A percentile compares a stretch with the other conserved stretches of the same genome.
Evolutionary conservation across 331 rosid genomes (phyloP).

Genomic region (Rosa hybrid): DNA sequence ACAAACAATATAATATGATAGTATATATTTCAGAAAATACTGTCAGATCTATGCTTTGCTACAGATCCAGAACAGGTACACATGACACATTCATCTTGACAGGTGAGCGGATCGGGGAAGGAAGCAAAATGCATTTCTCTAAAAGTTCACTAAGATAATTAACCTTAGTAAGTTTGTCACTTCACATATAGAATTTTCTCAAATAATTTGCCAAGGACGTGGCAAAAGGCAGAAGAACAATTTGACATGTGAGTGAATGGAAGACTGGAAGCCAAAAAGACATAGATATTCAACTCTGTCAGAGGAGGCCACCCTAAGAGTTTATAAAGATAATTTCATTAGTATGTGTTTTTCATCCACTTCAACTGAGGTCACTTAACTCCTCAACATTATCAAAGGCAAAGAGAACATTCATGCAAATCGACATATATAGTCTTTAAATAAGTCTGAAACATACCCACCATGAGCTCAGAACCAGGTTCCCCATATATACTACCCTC

Average conservation of each 20-base stretch:
- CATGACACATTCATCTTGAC: no score
- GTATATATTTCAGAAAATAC: not conserved
- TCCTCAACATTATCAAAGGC: not conserved
- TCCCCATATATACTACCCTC: conserved; percentile 98
- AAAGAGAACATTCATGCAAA: not conserved
- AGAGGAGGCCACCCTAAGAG: not conserved
- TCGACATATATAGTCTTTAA: not conserved
- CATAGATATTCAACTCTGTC: not conserved
- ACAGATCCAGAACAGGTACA: no score
- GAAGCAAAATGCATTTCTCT: no score
- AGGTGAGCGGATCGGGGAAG: no score
- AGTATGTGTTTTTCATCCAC: not conserved
- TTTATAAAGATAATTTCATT: not conserved
- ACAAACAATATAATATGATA: not conserved
- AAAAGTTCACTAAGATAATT: not conserved
- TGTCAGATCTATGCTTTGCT: no score
- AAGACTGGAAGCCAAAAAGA: not conserved
- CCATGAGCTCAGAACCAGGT: conserved; percentile 98
- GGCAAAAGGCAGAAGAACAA: not conserved
- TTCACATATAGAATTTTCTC: not conserved
- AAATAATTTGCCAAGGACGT: not conserved
- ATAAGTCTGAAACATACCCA: conserved; percentile 63
- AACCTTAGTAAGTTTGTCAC: not conserved
- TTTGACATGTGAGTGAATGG: not conserved
- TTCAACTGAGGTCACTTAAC: not conserved